phyloP scores from a whole-genome alignment of 2,329 filamentous ascomycete genomes.

The Fusarium nygamai region DNA sequence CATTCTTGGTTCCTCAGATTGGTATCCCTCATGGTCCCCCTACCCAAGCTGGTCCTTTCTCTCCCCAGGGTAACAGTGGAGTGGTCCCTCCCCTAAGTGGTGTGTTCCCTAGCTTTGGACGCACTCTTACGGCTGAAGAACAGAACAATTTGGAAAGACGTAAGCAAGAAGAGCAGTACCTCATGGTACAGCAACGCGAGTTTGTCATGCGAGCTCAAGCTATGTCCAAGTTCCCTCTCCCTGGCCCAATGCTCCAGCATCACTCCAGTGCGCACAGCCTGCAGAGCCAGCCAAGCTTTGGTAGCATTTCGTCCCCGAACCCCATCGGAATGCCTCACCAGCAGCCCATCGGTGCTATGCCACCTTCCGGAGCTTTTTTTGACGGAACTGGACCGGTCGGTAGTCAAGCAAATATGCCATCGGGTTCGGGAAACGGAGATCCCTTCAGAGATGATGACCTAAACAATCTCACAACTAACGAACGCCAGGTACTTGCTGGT shows the following conservation, averaged over 20 bases:
- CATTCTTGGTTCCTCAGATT: conserved; percentile 97
- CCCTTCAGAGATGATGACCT: conserved; percentile 78
- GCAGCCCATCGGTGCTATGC: conserved; percentile 66
- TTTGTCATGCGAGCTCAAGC: conserved; percentile 87
- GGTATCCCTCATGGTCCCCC: conserved; percentile 90
- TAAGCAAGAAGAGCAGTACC: conserved; percentile 97
- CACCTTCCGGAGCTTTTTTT: conserved; percentile 75
- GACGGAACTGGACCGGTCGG: conserved; percentile 61
- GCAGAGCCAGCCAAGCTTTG: conserved; percentile 96
- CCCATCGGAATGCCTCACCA: conserved; percentile 70
- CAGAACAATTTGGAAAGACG: conserved; percentile 96
- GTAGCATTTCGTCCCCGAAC: conserved; percentile 90
- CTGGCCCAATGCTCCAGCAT: conserved; percentile 73
- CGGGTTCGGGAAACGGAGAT: conserved; percentile 54
- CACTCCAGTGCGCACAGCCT: conserved; percentile 95
- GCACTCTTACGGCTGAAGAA: conserved; percentile 95
- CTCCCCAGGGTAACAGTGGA: conserved; percentile 62
- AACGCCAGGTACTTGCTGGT: conserved; percentile 63
- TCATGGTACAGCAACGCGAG: conserved; percentile 96
- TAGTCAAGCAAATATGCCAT: conserved; percentile 36
- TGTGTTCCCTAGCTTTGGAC: conserved; percentile 95
- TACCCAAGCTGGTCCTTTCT: conserved; percentile 59
- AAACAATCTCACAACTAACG: conserved; percentile 67
- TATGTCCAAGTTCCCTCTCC: conserved; percentile 77
- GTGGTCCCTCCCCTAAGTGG: conserved; percentile 90